A percentile compares a stretch with the other conserved stretches of the same genome.
These are phyloP conservation scores for Pleurostoma richardsiae DNA, from an alignment of 2,329 filamentous ascomycete genomes.

Conservation along the genomic window DNA sequence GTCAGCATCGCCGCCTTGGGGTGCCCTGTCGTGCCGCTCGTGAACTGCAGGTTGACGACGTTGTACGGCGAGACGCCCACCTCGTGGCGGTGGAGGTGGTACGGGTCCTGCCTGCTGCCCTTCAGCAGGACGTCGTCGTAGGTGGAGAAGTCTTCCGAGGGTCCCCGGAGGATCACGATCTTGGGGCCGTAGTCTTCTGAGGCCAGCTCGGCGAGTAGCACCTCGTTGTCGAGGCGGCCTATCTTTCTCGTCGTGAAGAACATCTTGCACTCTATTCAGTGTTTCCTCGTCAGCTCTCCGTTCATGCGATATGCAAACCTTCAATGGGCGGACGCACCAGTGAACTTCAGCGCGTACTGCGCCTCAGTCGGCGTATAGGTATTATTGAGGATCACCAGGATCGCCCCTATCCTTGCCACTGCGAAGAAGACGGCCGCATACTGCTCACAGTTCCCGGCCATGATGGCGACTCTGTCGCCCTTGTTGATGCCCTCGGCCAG, in stretches of 20 bases:
- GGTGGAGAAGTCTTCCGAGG: conserved; percentile 47
- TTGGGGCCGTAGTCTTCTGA: conserved; percentile 38
- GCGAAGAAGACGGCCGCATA: conserved; percentile 75
- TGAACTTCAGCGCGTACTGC: conserved; percentile 65
- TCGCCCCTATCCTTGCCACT: conserved; percentile 60
- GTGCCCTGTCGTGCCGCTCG: conserved; percentile 67
- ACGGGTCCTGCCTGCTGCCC: conserved; percentile 42
- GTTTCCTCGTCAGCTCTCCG: too few relatives aligned
- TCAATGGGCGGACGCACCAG: conserved; percentile 39
- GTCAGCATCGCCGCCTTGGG: conserved; percentile 74
- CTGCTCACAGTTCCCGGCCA: conserved; percentile 77
- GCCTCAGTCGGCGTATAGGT: conserved; percentile 73
- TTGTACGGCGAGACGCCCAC: conserved; percentile 56
- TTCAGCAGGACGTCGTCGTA: conserved; percentile 54
- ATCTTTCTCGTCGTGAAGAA: conserved; percentile 70
- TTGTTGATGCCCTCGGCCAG: conserved; percentile 61
- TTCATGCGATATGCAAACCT: background rate
- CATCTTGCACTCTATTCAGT: conserved; percentile 57
- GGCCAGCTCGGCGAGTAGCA: conserved; percentile 50
- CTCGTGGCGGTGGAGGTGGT: conserved; percentile 47
- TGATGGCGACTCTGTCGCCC: conserved; percentile 69
- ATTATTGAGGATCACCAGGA: conserved; percentile 76
- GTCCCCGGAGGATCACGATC: conserved; percentile 57
- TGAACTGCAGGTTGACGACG: conserved; percentile 71
- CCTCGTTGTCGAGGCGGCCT: conserved; percentile 58